Conservation (phyloP, 2,329 filamentous ascomycete species). For the Clonostachys sp. region DNA sequence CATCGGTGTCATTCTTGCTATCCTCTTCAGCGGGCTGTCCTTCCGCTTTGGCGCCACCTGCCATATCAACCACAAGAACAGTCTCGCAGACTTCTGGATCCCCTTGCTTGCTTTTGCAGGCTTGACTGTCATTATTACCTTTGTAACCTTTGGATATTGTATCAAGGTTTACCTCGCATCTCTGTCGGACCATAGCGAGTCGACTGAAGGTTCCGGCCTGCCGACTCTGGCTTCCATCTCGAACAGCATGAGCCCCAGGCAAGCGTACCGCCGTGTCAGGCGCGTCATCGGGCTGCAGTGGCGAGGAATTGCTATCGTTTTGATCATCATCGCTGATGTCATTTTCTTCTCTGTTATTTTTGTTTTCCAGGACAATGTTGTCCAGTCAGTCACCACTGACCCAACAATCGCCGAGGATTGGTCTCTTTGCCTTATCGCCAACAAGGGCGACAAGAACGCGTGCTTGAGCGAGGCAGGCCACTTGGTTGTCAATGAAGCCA, state of each 20-base stretch:
- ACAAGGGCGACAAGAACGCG: conserved; percentile 51
- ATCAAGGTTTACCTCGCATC: conserved; percentile 91
- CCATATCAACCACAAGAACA: conserved; percentile 88
- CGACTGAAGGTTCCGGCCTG: conserved; percentile 67
- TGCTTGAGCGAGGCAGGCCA: conserved; percentile 59
- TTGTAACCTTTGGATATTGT: conserved; percentile 86
- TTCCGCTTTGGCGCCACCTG: conserved; percentile 90
- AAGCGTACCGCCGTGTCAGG: conserved; percentile 81
- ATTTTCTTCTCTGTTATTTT: conserved; percentile 93
- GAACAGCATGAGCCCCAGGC: conserved; percentile 65
- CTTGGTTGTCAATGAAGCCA: conserved; percentile 70
- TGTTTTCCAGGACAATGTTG: conserved; percentile 76
- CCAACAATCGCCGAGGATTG: conserved; percentile 54
- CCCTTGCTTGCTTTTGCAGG: conserved; percentile 77
- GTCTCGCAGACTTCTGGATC: conserved; percentile 83
- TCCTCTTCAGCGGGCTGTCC: conserved; percentile 85
- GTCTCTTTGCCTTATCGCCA: conserved; percentile 64
- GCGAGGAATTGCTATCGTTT: conserved; percentile 85
- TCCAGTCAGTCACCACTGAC: conserved; percentile 53
- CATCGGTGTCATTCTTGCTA: conserved; percentile 68
- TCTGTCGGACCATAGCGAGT: conserved; percentile 65
- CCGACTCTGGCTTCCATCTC: conserved; percentile 42
- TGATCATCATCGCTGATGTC: conserved; percentile 86
- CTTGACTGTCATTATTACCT: conserved; percentile 72
- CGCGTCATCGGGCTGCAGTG: conserved; percentile 90